Evolutionary conservation across 805 yeast species (phyloP), one percentile per base, ranked within the genome.

Genomic region (Wickerhamiella hasegawae): DNA sequence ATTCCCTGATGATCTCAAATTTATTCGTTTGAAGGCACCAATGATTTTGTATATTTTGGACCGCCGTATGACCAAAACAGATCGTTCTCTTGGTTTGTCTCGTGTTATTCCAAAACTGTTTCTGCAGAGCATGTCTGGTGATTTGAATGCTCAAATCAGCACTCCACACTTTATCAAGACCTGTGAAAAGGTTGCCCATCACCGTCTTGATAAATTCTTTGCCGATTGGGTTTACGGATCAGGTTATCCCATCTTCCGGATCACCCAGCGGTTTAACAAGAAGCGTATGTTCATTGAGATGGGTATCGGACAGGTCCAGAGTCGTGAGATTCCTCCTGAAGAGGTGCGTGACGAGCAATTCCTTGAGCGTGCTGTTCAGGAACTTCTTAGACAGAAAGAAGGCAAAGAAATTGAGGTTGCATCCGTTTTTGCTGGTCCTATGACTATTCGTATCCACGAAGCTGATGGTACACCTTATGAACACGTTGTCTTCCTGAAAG

Each of bases 401-500:
- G 41, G 27, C 12, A 34, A 27, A n/a, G 38, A 18, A 14, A 35
- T 28, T 3, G 35, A 39, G 11, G 48, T 49, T 6, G 53, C 50
- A 32, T 54, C 59, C 0, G 67, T 75, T 16, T 51, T 51, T 35
- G 69, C 81, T 0, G 99, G 99, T 0, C 95, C 97, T 0, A 82
- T 90, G 80, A 90, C 99, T 0, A 81, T 90, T 25, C 65, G 98
- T 48, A 85, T 90, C 25, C 98, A 90, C 52, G 99, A 90, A 51
- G 92, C 95, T 0, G 97, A 90, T 55, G 98, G 98, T 6, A 83
- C 97, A 0, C 98, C 99, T 0, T 90, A 90, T 51, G 99, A 90
- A 50, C 99, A 90, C 53, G 87, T 90, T 32, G 94, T 90, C 17
- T 92, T 83, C 44, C 61, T 90, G 35, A 81, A 83, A 46, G 96